A percentile compares a stretch with the other conserved stretches of the same genome.
These are phyloP conservation scores for Linnemannia exigua DNA, from an alignment of 192 early-diverging fungal genomes.

Conservation along the genomic window DNA sequence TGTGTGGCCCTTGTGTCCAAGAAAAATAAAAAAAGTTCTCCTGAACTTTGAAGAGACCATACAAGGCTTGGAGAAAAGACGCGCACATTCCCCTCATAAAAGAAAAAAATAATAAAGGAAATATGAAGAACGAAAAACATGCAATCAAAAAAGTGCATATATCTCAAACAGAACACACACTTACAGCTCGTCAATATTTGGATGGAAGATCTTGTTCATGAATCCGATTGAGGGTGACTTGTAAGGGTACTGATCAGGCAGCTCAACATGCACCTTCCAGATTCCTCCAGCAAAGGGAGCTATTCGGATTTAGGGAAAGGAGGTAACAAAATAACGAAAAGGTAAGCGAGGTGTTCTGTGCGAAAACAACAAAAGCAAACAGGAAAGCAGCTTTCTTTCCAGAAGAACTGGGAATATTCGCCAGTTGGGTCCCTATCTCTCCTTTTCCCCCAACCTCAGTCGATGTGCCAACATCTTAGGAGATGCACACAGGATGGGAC, in stretches of 20 bases:
- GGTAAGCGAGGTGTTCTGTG: neutral
- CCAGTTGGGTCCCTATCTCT: neutral
- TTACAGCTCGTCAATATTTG: conserved; percentile 98
- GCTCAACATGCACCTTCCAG: conserved; percentile 99
- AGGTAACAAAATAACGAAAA: neutral
- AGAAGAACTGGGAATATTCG: neutral
- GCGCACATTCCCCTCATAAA: neutral
- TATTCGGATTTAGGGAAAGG: conserved; percentile 52
- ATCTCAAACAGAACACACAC: neutral
- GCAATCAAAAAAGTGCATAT: neutral
- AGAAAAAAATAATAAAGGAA: neutral
- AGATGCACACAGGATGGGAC: neutral
- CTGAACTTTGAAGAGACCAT: neutral
- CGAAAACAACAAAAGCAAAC: neutral
- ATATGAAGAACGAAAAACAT: neutral
- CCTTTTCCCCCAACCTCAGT: neutral
- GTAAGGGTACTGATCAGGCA: conserved; percentile 99
- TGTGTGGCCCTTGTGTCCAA: neutral
- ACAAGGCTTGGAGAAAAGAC: neutral
- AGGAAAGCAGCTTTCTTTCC: neutral
- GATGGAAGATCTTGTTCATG: conserved; percentile 99
- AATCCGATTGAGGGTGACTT: conserved; percentile 99
- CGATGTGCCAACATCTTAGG: no score
- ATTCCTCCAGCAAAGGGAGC: conserved; percentile 94
- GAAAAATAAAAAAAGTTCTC: neutral